Percentiles rank a stretch among this genome's conserved stretches.
These are phyloP conservation scores for Wickerhamomyces strasburgensis DNA, from an alignment of 805 yeast species.

Conservation along the genomic window DNA sequence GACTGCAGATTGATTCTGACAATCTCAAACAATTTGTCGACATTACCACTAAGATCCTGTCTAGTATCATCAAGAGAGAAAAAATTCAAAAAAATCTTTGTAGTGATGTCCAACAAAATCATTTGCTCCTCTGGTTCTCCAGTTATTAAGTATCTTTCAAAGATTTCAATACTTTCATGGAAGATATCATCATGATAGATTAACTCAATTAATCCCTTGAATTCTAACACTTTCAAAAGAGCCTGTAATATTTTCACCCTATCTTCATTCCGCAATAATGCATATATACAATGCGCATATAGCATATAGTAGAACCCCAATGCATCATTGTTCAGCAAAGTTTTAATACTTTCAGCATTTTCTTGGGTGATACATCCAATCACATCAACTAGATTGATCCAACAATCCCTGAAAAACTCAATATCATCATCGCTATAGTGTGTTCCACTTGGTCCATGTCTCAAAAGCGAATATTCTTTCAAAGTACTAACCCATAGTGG, in stretches of 20 bases:
- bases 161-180: conserved; percentile 67
- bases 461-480: conserved; percentile 66
- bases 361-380: conserved; percentile 59
- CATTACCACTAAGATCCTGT: conserved; percentile 46
- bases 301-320: conserved; percentile 70
- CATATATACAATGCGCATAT: conserved; percentile 80
- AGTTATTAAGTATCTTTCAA: conserved; percentile 65
- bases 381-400: conserved; percentile 78
- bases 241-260: conserved; percentile 41
- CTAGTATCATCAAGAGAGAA: conserved; percentile 30
- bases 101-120: conserved; percentile 50
- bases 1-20: conserved; percentile 65
- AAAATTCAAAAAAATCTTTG: conserved; percentile 46
- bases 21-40: conserved; percentile 80
- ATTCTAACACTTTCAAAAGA: conserved; percentile 50
- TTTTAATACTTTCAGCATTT: conserved; percentile 39
- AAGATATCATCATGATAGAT: conserved; percentile 65
- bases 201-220: conserved; percentile 50
- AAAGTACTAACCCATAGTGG: conserved; percentile 78
- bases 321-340: conserved; percentile 51
- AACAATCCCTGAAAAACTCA: conserved; percentile 48
- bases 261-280: conserved; percentile 42
- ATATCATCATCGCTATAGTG: conserved; percentile 28
- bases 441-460: conserved; percentile 28
- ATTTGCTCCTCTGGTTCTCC: conserved; percentile 43